Conservation (phyloP, 2,329 filamentous ascomycete genomes). For the Ophiostoma australiae region DNA sequence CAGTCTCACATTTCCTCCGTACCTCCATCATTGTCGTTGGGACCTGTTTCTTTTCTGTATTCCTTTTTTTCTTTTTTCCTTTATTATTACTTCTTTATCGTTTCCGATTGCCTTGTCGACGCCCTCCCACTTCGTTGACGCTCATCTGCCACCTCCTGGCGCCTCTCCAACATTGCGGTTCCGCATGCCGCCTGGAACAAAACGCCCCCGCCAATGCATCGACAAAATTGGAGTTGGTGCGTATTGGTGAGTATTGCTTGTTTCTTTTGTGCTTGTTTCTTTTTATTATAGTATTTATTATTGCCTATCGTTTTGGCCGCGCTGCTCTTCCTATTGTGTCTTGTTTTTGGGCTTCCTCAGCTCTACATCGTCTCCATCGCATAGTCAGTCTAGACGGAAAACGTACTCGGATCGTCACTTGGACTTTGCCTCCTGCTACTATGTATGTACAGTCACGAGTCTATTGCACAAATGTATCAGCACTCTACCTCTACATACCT, state of each 20-base stretch:
- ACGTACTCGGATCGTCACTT: no score
- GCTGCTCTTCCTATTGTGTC: no score
- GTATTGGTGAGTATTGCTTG: not conserved
- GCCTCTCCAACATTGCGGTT: conserved; percentile 23
- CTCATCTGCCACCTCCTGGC: not conserved
- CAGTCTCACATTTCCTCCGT: not conserved
- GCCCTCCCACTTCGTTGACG: not conserved
- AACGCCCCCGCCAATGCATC: conserved; percentile 12
- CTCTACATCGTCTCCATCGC: no score
- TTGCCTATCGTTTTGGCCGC: no score
- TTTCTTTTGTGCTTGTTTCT: not conserved
- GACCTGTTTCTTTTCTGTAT: not conserved
- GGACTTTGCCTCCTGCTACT: no score
- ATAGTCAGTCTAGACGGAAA: no score
- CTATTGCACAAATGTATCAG: not conserved
- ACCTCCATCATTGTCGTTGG: not conserved
- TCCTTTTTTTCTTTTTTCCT: not conserved
- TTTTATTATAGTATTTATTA: not conserved
- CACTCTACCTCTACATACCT: not conserved
- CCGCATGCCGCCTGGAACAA: conserved; percentile 17
- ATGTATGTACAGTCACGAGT: not conserved
- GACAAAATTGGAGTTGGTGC: not conserved
- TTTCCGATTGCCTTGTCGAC: not conserved
- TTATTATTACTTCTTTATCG: not conserved
- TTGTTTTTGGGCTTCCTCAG: no score